Evolutionary conservation across 2,329 filamentous ascomycete genomes (phyloP).

Genomic region (Arthrobotrys sphaeroides): DNA sequence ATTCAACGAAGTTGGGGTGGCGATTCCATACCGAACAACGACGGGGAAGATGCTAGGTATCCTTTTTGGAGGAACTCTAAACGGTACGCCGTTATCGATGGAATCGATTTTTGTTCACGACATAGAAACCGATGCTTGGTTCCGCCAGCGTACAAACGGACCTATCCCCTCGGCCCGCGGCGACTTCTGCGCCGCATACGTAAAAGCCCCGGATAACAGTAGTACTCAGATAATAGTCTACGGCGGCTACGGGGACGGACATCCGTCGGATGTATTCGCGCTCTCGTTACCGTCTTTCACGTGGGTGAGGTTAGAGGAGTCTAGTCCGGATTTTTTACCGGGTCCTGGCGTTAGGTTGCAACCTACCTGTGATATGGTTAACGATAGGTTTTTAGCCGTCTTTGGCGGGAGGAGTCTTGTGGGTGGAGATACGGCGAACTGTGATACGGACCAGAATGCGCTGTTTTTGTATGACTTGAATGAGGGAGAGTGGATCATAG

Average conservation of each 20-base stretch:
- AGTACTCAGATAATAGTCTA: constrained; percentile 19
- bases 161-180: constrained; percentile 2
- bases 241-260: constrained; percentile 14
- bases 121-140: constrained; percentile 13
- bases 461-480: constrained; percentile 44
- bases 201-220: constrained; percentile 20
- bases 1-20: constrained; percentile 17
- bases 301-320: constrained; percentile 13
- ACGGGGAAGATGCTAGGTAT: constrained; percentile 5
- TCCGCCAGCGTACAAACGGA: constrained; percentile 20
- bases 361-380: constrained; percentile 18
- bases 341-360: constrained; percentile 23
- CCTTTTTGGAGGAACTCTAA: constrained; percentile 23
- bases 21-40: constrained; percentile 11
- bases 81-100: constrained; percentile 37
- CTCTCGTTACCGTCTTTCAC: constrained; percentile 36
- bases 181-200: constrained; percentile 28
- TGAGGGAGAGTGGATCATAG: constrained; percentile 10
- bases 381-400: constrained; percentile 22
- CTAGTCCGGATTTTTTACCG: constrained; percentile 15
- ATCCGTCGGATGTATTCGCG: constrained; percentile 14
- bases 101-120: constrained; percentile 39
- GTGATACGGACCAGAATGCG: constrained; percentile 35
- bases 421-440: constrained; percentile 20
- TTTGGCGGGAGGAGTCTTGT: constrained; percentile 36